phyloP scores from a whole-genome alignment of 257 asterid species.

The Gardenia jasminoides region DNA sequence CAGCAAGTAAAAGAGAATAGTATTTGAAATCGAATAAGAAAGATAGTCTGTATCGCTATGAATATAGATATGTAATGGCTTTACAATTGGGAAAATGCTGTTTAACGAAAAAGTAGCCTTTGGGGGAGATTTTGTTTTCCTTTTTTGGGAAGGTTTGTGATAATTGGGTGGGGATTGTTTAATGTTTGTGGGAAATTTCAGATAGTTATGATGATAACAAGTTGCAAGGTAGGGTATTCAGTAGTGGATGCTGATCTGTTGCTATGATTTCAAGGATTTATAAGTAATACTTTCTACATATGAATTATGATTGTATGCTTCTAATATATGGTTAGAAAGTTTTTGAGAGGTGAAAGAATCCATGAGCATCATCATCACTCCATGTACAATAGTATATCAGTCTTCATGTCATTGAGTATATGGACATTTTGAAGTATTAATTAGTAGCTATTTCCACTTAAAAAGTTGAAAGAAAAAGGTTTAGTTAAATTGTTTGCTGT shows the following conservation, averaged over 20 bases:
- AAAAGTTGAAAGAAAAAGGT: background rate
- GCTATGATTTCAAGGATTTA: conserved; percentile 17
- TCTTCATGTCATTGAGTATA: background rate
- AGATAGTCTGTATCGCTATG: background rate
- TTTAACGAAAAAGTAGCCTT: background rate
- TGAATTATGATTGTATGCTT: conserved; percentile 6
- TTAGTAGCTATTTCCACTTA: background rate
- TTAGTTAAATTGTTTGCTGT: background rate
- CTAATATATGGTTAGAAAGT: background rate
- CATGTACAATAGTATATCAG: background rate
- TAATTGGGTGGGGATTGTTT: background rate
- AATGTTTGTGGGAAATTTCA: conserved; percentile 10
- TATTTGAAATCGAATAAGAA: background rate
- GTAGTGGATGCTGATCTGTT: conserved; percentile 27
- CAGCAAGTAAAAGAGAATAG: no score
- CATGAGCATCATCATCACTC: background rate
- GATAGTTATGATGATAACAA: conserved; percentile 16
- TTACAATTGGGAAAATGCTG: background rate
- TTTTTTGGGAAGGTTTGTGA: conserved; percentile 1
- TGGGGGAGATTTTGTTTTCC: background rate
- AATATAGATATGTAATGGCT: background rate
- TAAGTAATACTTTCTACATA: background rate
- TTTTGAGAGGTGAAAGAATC: background rate
- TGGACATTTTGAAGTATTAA: background rate
- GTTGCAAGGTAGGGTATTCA: conserved; percentile 3